Base-by-base conservation (phyloP, 108 stramenopile species). In the Pseudonitzschia multiseries region DNA sequence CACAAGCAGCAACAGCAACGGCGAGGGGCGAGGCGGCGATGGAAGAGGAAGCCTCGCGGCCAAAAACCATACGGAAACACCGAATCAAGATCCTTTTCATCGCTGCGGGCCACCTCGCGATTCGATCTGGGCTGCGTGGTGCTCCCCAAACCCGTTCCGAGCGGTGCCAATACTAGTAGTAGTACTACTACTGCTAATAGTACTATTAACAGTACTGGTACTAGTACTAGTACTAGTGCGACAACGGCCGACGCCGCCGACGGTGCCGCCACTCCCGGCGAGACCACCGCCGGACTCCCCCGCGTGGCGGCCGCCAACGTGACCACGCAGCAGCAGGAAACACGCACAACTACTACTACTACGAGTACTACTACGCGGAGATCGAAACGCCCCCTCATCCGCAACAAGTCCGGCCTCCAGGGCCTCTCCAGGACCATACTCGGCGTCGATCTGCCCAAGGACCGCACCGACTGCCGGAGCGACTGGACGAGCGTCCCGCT, bases 401-500 rank as follows among this genome's bases (percentile, higher is more conserved):
- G 42, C 29, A 65, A 70, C 67, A 65, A 76, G 61, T 66, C 73
- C 12, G 87, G 86, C 26, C 50, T 93, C 14, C 67, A 83, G 68
- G 67, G 77, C 13, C 63, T 93, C 26, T 79, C 75, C 28, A 36
- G 65, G 10, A 60, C 54, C 24, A 57, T 89, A 13, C 61, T 90
- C 18, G 85, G 86, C 27, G 72, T 86, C 17, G 80, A 86, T 24
- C 68, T 89, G 50, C 77, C 72, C n/a, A 92, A 92, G 65, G 63
- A 79, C 8, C 79, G 81, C 64, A 69, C 71, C 51, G 56, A 87
- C 2, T 60, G 84, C 5, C 69, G 77, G 76, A 79, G 76, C 40
- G 80, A 91, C 66, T 94, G 93, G 93, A 67, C 77, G 4, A n/a
- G 10, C 36, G 52, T 79, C 18, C 86, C 84, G 54, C 73, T 94